Conservation (phyloP, 768 basidiomycete species). For the Epithele typhae region DNA sequence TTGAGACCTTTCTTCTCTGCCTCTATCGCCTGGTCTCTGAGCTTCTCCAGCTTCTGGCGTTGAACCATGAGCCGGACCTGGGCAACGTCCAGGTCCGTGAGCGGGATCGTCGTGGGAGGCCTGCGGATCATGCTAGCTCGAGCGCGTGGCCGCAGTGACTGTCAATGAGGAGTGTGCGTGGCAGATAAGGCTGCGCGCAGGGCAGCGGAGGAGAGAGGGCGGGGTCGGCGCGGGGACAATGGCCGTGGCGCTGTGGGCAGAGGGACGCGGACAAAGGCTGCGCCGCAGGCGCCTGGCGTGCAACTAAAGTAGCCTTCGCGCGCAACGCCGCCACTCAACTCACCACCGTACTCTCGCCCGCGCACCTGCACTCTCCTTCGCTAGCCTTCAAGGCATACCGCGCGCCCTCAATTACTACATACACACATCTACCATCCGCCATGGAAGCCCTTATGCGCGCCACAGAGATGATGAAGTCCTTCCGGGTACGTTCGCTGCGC, state of each 20-base stretch:
- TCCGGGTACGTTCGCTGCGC: conserved; percentile 49
- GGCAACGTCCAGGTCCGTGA: conserved; percentile 76
- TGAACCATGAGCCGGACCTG: conserved; percentile 63
- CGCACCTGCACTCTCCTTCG: background rate
- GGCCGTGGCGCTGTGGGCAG: conserved; percentile 14
- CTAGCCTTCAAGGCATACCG: background rate
- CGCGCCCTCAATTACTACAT: conserved; percentile 1
- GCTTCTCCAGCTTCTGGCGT: conserved; percentile 18
- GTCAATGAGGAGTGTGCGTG: background rate
- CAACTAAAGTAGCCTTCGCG: conserved; percentile 5
- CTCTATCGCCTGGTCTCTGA: too few relatives aligned
- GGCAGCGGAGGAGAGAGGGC: background rate
- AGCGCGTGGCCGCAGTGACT: conserved; percentile 19
- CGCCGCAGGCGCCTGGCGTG: conserved; percentile 10
- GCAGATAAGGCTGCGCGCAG: conserved; percentile 1
- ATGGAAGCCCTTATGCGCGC: conserved; percentile 70
- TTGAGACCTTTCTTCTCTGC: too few relatives aligned
- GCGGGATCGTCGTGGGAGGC: conserved; percentile 68
- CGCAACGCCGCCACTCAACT: background rate
- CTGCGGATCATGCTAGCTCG: conserved; percentile 75
- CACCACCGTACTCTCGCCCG: conserved; percentile 6
- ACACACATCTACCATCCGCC: conserved; percentile 1
- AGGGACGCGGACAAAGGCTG: conserved; percentile 9
- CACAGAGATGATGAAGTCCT: conserved; percentile 62
- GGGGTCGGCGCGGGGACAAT: conserved; percentile 13